Base-by-base conservation (phyloP, 2,329 filamentous ascomycete species). In the Akanthomyces uredinophilus region DNA sequence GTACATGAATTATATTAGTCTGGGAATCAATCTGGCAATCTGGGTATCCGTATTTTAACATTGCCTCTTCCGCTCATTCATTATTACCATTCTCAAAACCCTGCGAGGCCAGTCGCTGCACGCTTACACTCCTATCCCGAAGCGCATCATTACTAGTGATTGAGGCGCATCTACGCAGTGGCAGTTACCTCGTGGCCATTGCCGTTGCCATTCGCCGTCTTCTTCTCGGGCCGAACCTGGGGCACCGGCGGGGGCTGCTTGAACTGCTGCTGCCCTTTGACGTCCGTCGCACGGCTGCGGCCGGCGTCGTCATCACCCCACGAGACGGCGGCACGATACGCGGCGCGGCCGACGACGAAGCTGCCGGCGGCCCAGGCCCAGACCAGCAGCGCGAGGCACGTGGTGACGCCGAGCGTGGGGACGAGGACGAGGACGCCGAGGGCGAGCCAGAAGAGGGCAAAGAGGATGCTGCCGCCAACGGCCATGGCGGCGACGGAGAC, bases 341-440 rank as follows among this genome's bases (percentile, higher is more conserved):
- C 60, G 75, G 79, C 82, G 55, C 77, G 76, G 4, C 74, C 77
- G 44, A 78, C 68, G 56, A 82, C 39, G 71, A 87, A 92, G 53
- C 81, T 82, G 16, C 80, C 83, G 10, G 89, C 75, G 8, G 81
- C 86, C 85, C 87, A 90, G 20, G 83, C 74, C 84, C 90, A 94
- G 64, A 88, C 74, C 64, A 87, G 81, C 1, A 86, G 75, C 5
- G 85, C 89, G 24, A 86, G 72, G 53, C 81, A 81, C 14, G 82
- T 85, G 3, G 88, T 87, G 65, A 91, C 72, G 72, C 90, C 83
- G 43, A 94, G 75, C 0, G 86, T 83, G 1, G 90, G 90, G 0
- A 91, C 75, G 18, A 95, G 80, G 46, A 93, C 71, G 53, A 91
- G 71, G 13, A 90, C 76, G 2, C 87, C 88, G 50, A 91, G 72